These are phyloP conservation scores for Macaranga tanarius DNA, from an alignment of 441 rosid species.

Conservation along the genomic window DNA sequence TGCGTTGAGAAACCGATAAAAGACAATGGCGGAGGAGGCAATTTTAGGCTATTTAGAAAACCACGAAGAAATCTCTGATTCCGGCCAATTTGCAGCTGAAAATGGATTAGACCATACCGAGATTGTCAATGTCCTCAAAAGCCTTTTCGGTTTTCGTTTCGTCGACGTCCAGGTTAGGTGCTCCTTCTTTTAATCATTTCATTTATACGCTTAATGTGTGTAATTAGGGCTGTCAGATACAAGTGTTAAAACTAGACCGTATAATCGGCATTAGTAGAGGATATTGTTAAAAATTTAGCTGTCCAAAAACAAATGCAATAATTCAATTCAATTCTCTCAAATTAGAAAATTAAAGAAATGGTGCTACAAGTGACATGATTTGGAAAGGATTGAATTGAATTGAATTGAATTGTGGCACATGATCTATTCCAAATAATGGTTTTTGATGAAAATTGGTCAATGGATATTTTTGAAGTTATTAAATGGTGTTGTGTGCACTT, in stretches of 20 bases:
- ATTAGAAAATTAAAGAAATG: no score
- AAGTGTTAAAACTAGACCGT: not conserved
- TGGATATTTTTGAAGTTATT: not conserved
- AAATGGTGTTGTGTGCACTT: not conserved
- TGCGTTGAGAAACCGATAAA: not conserved
- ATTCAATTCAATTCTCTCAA: no score
- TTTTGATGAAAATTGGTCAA: not conserved
- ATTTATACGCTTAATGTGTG: not conserved
- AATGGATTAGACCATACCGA: constrained; percentile 61
- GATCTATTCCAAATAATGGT: no score
- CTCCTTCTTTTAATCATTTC: not conserved
- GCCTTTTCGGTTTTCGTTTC: constrained; percentile 77
- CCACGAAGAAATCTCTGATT: constrained; percentile 58
- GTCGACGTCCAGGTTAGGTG: constrained; percentile 75
- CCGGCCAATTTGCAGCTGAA: constrained; percentile 61
- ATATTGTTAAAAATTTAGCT: no score
- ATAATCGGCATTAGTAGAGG: not conserved
- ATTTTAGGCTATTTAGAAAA: constrained; percentile 53
- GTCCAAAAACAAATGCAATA: no score
- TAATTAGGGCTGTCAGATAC: not conserved
- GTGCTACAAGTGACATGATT: no score
- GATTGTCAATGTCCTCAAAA: constrained; percentile 70
- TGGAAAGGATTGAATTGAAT: no score
- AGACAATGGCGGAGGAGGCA: constrained; percentile 68
- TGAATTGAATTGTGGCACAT: no score